A percentile compares a stretch with the other conserved stretches of the same genome.
phyloP scores from a whole-genome alignment of 2,329 filamentous ascomycete genomes.

The Eutypella sp. region DNA sequence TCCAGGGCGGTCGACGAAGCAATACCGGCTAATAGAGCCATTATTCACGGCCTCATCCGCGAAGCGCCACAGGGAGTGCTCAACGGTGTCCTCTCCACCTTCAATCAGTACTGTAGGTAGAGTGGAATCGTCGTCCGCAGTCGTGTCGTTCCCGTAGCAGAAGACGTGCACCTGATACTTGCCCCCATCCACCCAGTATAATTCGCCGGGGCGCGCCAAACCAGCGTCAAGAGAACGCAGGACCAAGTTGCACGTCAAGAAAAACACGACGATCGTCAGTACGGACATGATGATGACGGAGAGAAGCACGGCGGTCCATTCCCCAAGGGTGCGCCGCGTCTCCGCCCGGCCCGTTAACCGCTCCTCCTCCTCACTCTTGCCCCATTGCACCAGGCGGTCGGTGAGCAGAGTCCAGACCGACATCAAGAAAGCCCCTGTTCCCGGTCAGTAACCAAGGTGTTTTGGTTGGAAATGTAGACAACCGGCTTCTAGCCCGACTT shows the following conservation, averaged over 20 bases:
- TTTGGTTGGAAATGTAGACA: no score
- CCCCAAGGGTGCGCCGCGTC: slow-evolving; percentile 71
- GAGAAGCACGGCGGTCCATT: slow-evolving; percentile 78
- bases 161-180: slow-evolving; percentile 86
- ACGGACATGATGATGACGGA: slow-evolving; percentile 67
- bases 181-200: slow-evolving; percentile 74
- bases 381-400: slow-evolving; percentile 82
- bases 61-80: slow-evolving; percentile 74
- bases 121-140: slow-evolving; percentile 45
- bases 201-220: slow-evolving; percentile 66
- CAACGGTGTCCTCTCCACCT: slow-evolving; percentile 73
- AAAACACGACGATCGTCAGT: slow-evolving; percentile 62
- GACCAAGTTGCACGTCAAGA: slow-evolving; percentile 75
- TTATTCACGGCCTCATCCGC: slow-evolving; percentile 71
- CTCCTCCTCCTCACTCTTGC: slow-evolving; percentile 89
- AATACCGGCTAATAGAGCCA: slow-evolving; percentile 81
- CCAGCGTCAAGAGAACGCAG: slow-evolving; percentile 76
- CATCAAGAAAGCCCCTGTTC: slow-evolving; percentile 66
- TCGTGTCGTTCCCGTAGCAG: slow-evolving; percentile 73
- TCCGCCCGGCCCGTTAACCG: slow-evolving; percentile 85
- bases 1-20: slow-evolving; percentile 91
- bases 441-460: neutral
- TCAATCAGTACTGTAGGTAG: slow-evolving; percentile 83
- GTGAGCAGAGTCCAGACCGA: slow-evolving; percentile 73
- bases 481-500: no score